phyloP scores from a whole-genome alignment of 1,284 basidiomycete genomes.

The Ustilago nuda region DNA sequence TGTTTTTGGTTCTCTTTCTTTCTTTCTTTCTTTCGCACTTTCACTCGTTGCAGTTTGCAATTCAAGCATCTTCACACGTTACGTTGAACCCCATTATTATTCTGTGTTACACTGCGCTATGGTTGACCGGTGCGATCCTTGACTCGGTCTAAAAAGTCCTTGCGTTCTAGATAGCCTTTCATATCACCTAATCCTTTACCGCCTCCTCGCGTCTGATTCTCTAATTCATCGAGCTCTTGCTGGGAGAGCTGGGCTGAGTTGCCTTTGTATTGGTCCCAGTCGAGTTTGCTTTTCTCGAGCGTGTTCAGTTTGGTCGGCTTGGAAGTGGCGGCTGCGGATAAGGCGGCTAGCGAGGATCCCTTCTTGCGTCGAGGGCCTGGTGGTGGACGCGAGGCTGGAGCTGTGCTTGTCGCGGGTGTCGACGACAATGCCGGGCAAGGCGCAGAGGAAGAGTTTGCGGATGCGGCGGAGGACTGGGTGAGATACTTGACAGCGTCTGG shows the following conservation, averaged over 20 bases:
- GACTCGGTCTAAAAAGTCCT: conserved; percentile 66
- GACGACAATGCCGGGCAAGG: conserved; percentile 7
- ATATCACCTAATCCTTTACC: conserved; percentile 62
- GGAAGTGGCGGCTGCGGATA: conserved; percentile 36
- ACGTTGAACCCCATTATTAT: too few species aligned
- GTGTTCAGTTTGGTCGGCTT: conserved; percentile 66
- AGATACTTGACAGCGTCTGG: conserved; percentile 56
- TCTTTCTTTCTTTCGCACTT: neutral
- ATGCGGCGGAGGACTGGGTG: conserved; percentile 13
- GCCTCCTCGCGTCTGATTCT: conserved; percentile 65
- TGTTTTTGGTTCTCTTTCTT: conserved; percentile 1
- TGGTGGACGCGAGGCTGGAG: conserved; percentile 13
- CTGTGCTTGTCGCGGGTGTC: neutral
- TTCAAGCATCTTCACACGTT: neutral
- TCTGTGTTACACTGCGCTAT: neutral
- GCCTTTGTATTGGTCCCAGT: conserved; percentile 58
- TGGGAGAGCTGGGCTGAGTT: conserved; percentile 41
- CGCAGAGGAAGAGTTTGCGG: neutral
- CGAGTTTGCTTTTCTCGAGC: conserved; percentile 67
- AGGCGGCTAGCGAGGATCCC: conserved; percentile 44
- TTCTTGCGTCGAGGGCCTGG: conserved; percentile 49
- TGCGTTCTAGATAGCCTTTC: conserved; percentile 65
- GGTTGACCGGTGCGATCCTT: conserved; percentile 43
- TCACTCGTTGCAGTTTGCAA: neutral
- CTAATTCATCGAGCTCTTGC: conserved; percentile 63